Conservation (phyloP, 176 grass and related monocot species). For the Carex kokanica region DNA sequence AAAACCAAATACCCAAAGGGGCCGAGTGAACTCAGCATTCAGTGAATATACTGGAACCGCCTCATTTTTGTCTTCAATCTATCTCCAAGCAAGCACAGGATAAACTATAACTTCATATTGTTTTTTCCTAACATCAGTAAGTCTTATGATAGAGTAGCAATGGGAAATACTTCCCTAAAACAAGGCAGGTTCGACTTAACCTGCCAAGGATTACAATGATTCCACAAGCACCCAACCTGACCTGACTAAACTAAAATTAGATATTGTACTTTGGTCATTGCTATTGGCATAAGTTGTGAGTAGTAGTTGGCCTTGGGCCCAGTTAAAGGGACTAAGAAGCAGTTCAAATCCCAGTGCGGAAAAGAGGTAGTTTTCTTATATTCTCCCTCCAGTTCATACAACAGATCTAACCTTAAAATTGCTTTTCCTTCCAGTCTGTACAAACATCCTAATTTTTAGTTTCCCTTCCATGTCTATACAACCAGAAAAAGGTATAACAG, state of each 20-base stretch:
- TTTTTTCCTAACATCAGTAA: neutral
- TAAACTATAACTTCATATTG: neutral
- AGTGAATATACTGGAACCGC: conserved; percentile 55
- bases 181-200: neutral
- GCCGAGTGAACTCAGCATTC: conserved; percentile 83
- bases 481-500: neutral
- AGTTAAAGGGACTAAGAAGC: neutral
- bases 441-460: neutral
- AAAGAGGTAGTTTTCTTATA: neutral
- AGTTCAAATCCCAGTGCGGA: neutral
- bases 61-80: conserved; percentile 80
- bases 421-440: neutral
- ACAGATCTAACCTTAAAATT: neutral
- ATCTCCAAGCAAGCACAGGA: conserved; percentile 19
- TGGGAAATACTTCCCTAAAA: neutral
- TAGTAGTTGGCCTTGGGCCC: neutral
- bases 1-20: conserved; percentile 89
- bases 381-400: neutral
- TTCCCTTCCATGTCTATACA: neutral
- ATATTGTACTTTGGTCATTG: neutral
- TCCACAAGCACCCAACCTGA: neutral
- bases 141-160: neutral
- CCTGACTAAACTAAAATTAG: neutral
- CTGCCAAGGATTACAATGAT: neutral
- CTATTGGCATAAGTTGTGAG: neutral